Evolutionary conservation across 2,329 filamentous ascomycete genomes (phyloP).

Genomic region (Ilyonectria sp.): DNA sequence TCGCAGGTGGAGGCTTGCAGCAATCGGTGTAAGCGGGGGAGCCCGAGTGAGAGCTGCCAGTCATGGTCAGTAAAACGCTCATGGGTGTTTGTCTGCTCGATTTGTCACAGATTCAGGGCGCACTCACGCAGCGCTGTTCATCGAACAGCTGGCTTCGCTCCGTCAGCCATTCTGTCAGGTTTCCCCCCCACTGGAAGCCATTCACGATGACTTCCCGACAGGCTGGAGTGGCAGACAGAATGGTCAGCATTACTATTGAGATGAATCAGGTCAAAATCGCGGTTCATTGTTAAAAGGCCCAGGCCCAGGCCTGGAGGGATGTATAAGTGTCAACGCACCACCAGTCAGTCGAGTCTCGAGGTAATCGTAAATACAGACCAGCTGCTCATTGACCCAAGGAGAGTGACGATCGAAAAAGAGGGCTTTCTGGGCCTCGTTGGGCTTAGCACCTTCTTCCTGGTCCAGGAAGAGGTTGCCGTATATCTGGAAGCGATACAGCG

Average conservation of each 20-base stretch:
- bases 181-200: conserved; percentile 38
- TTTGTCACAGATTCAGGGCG: not conserved
- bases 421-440: conserved; percentile 30
- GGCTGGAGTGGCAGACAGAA: conserved; percentile 38
- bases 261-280: conserved; percentile 22
- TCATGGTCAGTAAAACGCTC: not conserved
- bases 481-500: conserved; percentile 44
- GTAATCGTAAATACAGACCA: conserved; percentile 41
- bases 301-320: not conserved
- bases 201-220: conserved; percentile 41
- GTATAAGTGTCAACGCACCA: conserved; percentile 30
- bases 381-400: conserved; percentile 44
- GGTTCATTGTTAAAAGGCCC: not conserved
- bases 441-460: conserved; percentile 7
- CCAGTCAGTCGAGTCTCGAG: conserved; percentile 39
- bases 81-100: not conserved
- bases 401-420: conserved; percentile 42
- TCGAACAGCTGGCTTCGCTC: conserved; percentile 38
- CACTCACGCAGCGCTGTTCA: conserved; percentile 41
- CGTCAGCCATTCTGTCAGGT: conserved; percentile 42
- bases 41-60: conserved; percentile 37
- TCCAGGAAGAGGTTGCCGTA: conserved; percentile 40
- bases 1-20: conserved; percentile 36
- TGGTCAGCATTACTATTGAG: conserved; percentile 40
- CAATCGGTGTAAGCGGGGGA: conserved; percentile 32